Percentiles rank a stretch among this genome's conserved stretches.
These are phyloP conservation scores for Thermothelomyces thermophilus DNA, from an alignment of 2,329 filamentous ascomycete species.

Conservation along the genomic window DNA sequence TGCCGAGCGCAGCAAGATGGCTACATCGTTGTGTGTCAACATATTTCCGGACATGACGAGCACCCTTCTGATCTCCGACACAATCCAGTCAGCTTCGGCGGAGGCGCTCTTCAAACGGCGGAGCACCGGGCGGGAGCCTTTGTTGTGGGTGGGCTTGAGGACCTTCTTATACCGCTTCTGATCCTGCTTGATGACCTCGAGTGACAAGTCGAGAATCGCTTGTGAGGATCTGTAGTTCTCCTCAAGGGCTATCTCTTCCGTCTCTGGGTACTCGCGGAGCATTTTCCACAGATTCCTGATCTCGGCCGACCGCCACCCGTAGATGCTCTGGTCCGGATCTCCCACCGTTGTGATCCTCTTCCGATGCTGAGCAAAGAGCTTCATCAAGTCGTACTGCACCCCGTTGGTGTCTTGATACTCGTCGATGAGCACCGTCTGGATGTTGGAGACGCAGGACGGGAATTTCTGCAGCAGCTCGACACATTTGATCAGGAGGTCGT, in stretches of 20 bases:
- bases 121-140: slow-evolving; percentile 74
- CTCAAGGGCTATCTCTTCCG: slow-evolving; percentile 76
- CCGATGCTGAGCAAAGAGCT: slow-evolving; percentile 65
- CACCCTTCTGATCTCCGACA: slow-evolving; percentile 70
- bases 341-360: slow-evolving; percentile 88
- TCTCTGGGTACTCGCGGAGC: slow-evolving; percentile 67
- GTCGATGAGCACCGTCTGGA: slow-evolving; percentile 87
- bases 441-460: slow-evolving; percentile 78
- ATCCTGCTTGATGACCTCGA: slow-evolving; percentile 89
- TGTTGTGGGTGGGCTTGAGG: slow-evolving; percentile 71
- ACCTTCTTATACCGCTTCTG: slow-evolving; percentile 70
- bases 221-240: slow-evolving; percentile 93
- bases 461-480: slow-evolving; percentile 67
- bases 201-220: slow-evolving; percentile 70
- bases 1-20: slow-evolving; percentile 80
- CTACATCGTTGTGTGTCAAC: slow-evolving; percentile 69
- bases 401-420: slow-evolving; percentile 97
- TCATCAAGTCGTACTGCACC: slow-evolving; percentile 93
- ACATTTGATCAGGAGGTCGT: slow-evolving; percentile 81
- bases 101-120: slow-evolving; percentile 63
- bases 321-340: slow-evolving; percentile 96
- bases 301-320: slow-evolving; percentile 90
- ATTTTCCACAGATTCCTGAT: slow-evolving; percentile 80
- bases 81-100: slow-evolving; percentile 81
- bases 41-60: slow-evolving; percentile 66